These are phyloP conservation scores for Neocucurbitaria cava DNA, from an alignment of 2,329 filamentous ascomycete species.

Conservation along the genomic window DNA sequence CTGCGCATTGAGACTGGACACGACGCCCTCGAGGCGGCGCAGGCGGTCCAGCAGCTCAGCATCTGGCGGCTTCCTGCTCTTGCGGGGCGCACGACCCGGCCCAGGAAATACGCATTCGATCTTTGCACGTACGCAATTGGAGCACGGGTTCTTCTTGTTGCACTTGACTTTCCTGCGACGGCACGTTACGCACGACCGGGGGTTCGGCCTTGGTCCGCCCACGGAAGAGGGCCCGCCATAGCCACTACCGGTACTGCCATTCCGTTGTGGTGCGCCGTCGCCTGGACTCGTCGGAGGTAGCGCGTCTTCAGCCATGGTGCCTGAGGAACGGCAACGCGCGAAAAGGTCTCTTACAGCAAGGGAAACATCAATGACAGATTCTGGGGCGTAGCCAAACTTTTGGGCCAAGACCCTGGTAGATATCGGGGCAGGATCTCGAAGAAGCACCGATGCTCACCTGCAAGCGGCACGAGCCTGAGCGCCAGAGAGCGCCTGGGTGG, in stretches of 20 bases:
- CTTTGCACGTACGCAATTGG: conserved; percentile 74
- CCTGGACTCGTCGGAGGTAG: conserved; percentile 20
- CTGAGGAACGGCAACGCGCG: not conserved
- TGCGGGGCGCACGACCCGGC: conserved; percentile 74
- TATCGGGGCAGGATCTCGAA: conserved; percentile 5
- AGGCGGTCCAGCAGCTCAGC: conserved; percentile 76
- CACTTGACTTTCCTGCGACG: conserved; percentile 71
- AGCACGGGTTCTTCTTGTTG: conserved; percentile 78
- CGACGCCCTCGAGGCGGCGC: conserved; percentile 76
- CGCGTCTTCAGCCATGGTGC: conserved; percentile 36
- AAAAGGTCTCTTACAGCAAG: not conserved
- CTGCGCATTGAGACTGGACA: conserved; percentile 63
- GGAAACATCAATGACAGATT: not conserved
- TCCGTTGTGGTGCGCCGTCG: conserved; percentile 28
- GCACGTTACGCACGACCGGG: conserved; percentile 47
- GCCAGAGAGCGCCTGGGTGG: not conserved
- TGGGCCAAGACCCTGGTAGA: conserved; percentile 11
- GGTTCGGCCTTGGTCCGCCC: conserved; percentile 28
- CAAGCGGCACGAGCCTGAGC: not conserved
- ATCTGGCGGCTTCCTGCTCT: conserved; percentile 71
- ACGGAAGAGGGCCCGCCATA: conserved; percentile 19
- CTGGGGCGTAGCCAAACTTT: conserved; percentile 7
- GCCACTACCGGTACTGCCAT: too few relatives aligned
- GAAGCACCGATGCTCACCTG: not conserved
- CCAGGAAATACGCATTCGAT: conserved; percentile 78